Evolutionary conservation across 345 rosid species (phyloP).

Genomic region (Eucalyptus globulus): DNA sequence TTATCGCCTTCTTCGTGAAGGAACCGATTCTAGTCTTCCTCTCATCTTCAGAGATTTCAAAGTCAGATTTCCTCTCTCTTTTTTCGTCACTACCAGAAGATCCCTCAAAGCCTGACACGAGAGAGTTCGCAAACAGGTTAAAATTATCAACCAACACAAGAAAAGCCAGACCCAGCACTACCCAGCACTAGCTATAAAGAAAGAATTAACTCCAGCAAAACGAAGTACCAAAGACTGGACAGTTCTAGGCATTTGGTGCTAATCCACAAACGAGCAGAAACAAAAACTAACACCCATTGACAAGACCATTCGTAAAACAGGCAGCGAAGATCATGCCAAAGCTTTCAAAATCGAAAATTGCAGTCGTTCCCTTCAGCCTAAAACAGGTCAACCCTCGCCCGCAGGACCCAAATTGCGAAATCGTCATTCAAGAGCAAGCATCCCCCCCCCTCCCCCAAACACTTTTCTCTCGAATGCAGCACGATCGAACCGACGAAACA

Average conservation of each 20-base stretch:
- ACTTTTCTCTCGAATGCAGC: neutral
- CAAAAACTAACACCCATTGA: neutral
- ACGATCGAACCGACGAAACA: neutral
- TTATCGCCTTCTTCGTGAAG: constrained; percentile 84
- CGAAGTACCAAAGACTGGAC: neutral
- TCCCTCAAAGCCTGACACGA: constrained; percentile 83
- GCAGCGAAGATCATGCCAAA: neutral
- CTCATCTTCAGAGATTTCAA: constrained; percentile 98
- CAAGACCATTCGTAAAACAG: neutral
- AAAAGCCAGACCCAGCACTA: neutral
- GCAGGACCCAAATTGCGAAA: neutral
- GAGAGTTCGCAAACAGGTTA: neutral
- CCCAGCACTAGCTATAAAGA: neutral
- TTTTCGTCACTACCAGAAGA: constrained; percentile 80
- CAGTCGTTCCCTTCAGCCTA: neutral
- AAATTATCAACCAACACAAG: neutral
- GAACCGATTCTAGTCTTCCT: constrained; percentile 91
- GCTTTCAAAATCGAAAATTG: neutral
- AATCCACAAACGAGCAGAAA: neutral
- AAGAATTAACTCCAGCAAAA: neutral
- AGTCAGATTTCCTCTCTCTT: constrained; percentile 89
- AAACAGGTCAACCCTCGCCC: neutral
- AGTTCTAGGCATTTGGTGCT: neutral
- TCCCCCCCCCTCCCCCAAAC: no score
- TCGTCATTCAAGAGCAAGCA: neutral